phyloP scores from a whole-genome alignment of 1,139 yeast genomes.

The Candida glucosophila region DNA sequence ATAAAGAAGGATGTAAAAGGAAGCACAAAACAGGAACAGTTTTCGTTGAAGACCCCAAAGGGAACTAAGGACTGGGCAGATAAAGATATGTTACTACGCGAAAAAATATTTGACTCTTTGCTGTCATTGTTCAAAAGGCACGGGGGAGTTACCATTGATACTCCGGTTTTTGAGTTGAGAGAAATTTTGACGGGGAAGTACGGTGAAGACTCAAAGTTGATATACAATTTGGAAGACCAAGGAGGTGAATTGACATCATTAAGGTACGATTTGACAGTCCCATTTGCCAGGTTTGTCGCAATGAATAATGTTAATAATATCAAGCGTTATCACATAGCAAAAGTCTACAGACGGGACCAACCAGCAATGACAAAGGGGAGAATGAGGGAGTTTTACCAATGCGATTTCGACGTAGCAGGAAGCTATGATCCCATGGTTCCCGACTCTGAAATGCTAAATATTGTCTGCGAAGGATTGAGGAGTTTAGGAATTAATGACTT shows the following conservation, averaged over 20 bases:
- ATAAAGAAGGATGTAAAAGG: constrained; percentile 17
- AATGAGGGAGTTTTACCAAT: constrained; percentile 98
- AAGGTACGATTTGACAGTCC: constrained; percentile 94
- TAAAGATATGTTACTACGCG: constrained; percentile 91
- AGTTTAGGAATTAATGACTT: constrained; percentile 80
- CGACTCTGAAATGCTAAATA: constrained; percentile 79
- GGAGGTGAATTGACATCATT: constrained; percentile 96
- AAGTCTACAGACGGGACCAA: constrained; percentile 96
- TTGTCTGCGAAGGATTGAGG: constrained; percentile 76
- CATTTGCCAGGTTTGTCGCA: constrained; percentile 94
- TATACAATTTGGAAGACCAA: constrained; percentile 93
- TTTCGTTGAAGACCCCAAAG: constrained; percentile 85
- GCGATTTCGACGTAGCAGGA: constrained; percentile 97
- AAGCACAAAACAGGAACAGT: constrained; percentile 31
- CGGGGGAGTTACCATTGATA: constrained; percentile 96
- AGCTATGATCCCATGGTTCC: constrained; percentile 89
- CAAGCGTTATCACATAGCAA: constrained; percentile 93
- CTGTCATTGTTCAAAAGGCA: constrained; percentile 79
- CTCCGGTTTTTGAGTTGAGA: constrained; percentile 93
- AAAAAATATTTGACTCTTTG: constrained; percentile 69
- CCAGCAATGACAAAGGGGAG: constrained; percentile 99
- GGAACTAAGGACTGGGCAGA: constrained; percentile 99
- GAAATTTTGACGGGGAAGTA: constrained; percentile 95
- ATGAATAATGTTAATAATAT: constrained; percentile 84
- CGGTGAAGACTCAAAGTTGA: constrained; percentile 95